phyloP scores from a whole-genome alignment of 2,329 filamentous ascomycete species.

The Monosporascus sp. region DNA sequence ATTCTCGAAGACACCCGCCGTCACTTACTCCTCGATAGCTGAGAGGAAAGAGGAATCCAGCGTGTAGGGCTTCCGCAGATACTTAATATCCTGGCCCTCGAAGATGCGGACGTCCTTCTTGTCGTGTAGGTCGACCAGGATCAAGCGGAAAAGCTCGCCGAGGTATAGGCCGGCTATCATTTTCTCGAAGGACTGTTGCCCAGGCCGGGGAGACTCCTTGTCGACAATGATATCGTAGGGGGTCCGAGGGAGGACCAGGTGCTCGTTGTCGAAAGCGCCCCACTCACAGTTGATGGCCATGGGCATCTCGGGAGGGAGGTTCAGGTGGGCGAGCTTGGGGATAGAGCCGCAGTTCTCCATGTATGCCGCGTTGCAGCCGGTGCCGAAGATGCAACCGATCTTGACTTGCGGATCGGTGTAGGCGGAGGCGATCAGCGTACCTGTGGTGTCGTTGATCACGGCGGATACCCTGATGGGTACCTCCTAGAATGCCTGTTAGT shows the following conservation, averaged over 20 bases:
- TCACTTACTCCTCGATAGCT: constrained; percentile 74
- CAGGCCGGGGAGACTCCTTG: constrained; percentile 84
- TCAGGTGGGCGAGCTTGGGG: constrained; percentile 89
- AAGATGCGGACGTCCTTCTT: constrained; percentile 73
- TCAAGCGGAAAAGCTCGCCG: constrained; percentile 88
- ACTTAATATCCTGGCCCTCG: constrained; percentile 72
- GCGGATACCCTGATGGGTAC: constrained; percentile 91
- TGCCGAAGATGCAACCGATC: constrained; percentile 97
- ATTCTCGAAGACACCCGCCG: no score
- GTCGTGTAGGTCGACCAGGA: constrained; percentile 80
- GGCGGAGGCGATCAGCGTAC: constrained; percentile 90
- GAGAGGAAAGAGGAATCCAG: constrained; percentile 93
- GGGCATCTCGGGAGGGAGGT: constrained; percentile 74
- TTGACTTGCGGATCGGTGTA: constrained; percentile 94
- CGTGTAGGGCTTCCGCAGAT: constrained; percentile 80
- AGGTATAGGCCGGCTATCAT: constrained; percentile 95
- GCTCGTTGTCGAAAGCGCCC: constrained; percentile 94
- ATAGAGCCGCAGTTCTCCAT: constrained; percentile 91
- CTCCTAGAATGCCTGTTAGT: constrained; percentile 45
- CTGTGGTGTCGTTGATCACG: constrained; percentile 95
- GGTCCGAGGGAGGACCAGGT: constrained; percentile 79
- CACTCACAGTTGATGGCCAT: constrained; percentile 99
- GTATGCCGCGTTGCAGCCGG: constrained; percentile 96
- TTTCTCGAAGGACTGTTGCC: constrained; percentile 95
- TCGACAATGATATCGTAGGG: constrained; percentile 85